Conservation (phyloP, 208 protist genomes). For the Trypanosomatidae sp. region DNA sequence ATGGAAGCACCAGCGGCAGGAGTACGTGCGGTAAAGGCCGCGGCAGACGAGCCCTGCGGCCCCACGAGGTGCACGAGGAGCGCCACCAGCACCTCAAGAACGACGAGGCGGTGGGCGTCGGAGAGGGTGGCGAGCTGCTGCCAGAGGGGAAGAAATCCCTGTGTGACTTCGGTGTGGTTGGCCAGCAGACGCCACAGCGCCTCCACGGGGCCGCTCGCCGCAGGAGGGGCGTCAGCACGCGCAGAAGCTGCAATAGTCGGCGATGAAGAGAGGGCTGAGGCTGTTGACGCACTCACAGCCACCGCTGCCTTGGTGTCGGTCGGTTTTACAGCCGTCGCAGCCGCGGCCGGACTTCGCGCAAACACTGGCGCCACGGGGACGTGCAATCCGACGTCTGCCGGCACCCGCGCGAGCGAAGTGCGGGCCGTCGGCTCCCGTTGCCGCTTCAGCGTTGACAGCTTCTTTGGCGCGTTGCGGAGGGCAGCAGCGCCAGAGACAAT, state of each 20-base stretch:
- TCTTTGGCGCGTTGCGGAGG: too few relatives aligned
- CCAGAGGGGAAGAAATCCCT: conserved; percentile 23
- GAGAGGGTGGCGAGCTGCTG: conserved; percentile 13
- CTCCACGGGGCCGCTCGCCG: neutral
- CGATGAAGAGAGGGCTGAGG: neutral
- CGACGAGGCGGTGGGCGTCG: conserved; percentile 4
- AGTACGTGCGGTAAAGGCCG: neutral
- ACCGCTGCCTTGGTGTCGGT: neutral
- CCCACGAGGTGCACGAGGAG: conserved; percentile 19
- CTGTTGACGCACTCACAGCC: neutral
- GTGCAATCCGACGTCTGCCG: neutral
- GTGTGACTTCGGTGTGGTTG: conserved; percentile 14
- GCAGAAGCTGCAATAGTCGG: too few relatives aligned
- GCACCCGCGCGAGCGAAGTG: neutral
- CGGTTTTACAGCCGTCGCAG: too few relatives aligned
- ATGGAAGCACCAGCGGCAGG: too few relatives aligned
- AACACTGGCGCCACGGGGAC: conserved; percentile 17
- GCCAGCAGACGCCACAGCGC: conserved; percentile 17
- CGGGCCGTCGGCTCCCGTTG: neutral
- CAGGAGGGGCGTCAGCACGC: neutral
- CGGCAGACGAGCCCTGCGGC: neutral
- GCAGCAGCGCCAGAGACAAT: too few relatives aligned
- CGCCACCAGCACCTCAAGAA: conserved; percentile 6
- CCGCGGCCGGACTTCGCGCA: neutral
- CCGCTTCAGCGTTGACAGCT: too few relatives aligned